Evolutionary conservation across 2,329 filamentous ascomycete species (phyloP), one percentile per base, ranked within the genome.

Genomic region (Aspergillus neotritici): DNA sequence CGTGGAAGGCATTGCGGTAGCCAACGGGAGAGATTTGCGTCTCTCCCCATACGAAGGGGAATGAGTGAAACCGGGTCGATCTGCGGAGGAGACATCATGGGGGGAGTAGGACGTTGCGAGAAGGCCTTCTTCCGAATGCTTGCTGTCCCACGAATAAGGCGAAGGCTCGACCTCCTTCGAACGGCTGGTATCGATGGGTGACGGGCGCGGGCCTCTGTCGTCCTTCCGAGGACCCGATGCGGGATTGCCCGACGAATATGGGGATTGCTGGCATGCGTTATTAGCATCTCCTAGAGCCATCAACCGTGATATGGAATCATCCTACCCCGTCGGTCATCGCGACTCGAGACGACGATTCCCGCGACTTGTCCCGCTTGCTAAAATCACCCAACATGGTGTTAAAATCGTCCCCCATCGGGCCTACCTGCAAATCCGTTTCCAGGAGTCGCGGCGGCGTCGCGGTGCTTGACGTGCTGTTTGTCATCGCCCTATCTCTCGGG

Each of bases 71-170:
- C 31, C 42, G 13, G 47, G 21, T 15, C 42, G 53, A 40, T 32
- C 34, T 34, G 34, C 31, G 14, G 49, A 41, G n/a, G 29, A 32
- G 12, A 50, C 42, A 25, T 49, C 48, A 10, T 41, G 48, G 3
- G 47, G 52, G 3, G 50, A 53, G 47, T 67, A 62, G 31, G 63
- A 54, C 31, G 58, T 38, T 58, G 56, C 54, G 46, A 78, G 73
- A 36, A 77, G 61, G 29, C 70, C 70, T 40, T 78, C 74, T 41
- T 65, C 65, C 2, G 75, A 77, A 39, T 70, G 68, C 40, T 69
- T 71, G 53, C 74, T 77, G 41, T 69, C 70, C 71, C 72, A 76
- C 21, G 75, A 77, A 50, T 72, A 71, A 41, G 73, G 71, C 12
- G 74, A 73, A 13, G 69, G 61, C 41, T 75, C 72, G 13, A 74